Evolutionary conservation across 23 red algal species (phyloP).

Genomic region (Gracilaria domingensis): DNA sequence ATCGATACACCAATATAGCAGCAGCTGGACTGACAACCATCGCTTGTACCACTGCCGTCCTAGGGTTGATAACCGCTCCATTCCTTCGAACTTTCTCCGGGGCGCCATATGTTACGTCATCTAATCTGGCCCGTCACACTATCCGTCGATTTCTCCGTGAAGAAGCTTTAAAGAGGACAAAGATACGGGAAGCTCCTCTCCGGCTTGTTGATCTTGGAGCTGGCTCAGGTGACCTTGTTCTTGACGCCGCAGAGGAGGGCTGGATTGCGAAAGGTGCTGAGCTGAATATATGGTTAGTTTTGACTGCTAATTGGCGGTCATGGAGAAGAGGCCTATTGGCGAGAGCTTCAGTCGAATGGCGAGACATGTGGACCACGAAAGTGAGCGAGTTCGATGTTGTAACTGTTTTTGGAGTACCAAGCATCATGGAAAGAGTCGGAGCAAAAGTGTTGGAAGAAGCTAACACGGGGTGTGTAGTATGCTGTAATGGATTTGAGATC

Average conservation of each 20-base stretch:
- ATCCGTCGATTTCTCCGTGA: slow-evolving; percentile 30
- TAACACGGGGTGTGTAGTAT: slow-evolving; percentile 48
- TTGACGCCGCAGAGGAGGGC: slow-evolving; percentile 46
- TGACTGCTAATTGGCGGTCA: slow-evolving; percentile 17
- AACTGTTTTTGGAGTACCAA: slow-evolving; percentile 55
- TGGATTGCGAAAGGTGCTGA: slow-evolving; percentile 51
- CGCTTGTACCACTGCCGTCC: not conserved
- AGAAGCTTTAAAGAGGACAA: slow-evolving; percentile 7
- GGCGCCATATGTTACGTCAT: slow-evolving; percentile 66
- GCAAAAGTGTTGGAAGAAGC: slow-evolving; percentile 31
- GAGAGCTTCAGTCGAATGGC: slow-evolving; percentile 11
- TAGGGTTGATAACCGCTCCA: slow-evolving; percentile 37
- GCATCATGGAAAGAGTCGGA: slow-evolving; percentile 56
- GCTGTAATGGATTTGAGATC: slow-evolving; percentile 55
- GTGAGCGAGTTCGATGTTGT: slow-evolving; percentile 49
- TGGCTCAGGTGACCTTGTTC: slow-evolving; percentile 56
- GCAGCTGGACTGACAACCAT: not conserved
- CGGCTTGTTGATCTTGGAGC: slow-evolving; percentile 51
- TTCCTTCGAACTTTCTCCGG: slow-evolving; percentile 58
- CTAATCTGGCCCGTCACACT: slow-evolving; percentile 18
- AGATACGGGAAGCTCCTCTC: not conserved
- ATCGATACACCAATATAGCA: slow-evolving; percentile 2
- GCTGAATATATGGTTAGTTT: slow-evolving; percentile 60
- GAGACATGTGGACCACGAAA: slow-evolving; percentile 45
- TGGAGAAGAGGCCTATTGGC: not conserved